Percentiles rank a stretch among this genome's conserved stretches.
Evolutionary conservation across 176 grass and related monocot species (phyloP).

Genomic region (Saccharum spontaneum): DNA sequence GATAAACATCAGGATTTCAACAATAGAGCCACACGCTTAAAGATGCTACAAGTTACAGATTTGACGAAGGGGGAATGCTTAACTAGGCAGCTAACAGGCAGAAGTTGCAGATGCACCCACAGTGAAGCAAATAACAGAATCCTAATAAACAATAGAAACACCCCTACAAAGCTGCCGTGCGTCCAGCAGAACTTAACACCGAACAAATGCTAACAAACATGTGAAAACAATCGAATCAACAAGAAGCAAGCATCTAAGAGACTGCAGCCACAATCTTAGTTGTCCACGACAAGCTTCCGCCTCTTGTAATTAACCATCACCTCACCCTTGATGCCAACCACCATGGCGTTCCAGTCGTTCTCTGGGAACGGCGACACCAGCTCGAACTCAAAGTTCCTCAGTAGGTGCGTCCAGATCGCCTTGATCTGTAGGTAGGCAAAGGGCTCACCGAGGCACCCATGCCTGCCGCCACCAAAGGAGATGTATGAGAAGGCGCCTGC

Average conservation of each 20-base stretch:
- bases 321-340: constrained; percentile 81
- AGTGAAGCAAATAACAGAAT: constrained; percentile 44
- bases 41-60: not conserved
- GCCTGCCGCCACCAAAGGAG: constrained; percentile 86
- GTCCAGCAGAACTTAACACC: constrained; percentile 21
- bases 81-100: not conserved
- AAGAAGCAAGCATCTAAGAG: constrained; percentile 20
- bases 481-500: constrained; percentile 93
- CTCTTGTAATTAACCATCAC: constrained; percentile 93
- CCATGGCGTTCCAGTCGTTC: constrained; percentile 92
- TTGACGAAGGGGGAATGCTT: not conserved
- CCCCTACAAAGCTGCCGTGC: constrained; percentile 8
- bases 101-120: not conserved
- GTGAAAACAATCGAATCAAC: not conserved
- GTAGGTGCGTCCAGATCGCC: constrained; percentile 85
- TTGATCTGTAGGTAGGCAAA: constrained; percentile 97
- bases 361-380: constrained; percentile 87
- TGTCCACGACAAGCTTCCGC: constrained; percentile 66
- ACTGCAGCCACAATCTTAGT: constrained; percentile 13
- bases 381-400: constrained; percentile 97
- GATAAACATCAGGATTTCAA: not conserved
- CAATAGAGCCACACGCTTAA: not conserved
- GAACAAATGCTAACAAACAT: constrained; percentile 40
- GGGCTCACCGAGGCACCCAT: constrained; percentile 88
- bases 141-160: constrained; percentile 41